phyloP scores from a whole-genome alignment of 2,329 filamentous ascomycete genomes.

The Fusarium citri region DNA sequence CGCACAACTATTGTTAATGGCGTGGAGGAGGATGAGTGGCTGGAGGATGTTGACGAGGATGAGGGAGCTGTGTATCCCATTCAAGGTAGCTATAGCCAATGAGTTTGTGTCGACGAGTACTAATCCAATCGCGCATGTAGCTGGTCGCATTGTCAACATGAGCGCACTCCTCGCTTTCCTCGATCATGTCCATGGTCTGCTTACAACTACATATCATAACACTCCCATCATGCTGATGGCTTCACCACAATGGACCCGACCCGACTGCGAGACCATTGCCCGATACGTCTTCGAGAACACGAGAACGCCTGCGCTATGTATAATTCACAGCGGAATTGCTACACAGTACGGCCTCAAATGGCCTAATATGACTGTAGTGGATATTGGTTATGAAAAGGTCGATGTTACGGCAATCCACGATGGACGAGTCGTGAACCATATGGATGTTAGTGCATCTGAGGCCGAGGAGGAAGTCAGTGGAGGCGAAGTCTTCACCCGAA shows the following conservation, averaged over 20 bases:
- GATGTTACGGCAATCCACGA: constrained; percentile 93
- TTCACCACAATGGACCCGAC: constrained; percentile 89
- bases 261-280: constrained; percentile 87
- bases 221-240: constrained; percentile 92
- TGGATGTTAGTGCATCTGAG: constrained; percentile 69
- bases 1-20: constrained; percentile 65
- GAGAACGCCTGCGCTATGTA: constrained; percentile 89
- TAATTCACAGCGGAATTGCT: constrained; percentile 90
- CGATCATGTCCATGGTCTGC: constrained; percentile 87
- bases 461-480: constrained; percentile 71
- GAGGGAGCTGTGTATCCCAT: constrained; percentile 94
- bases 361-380: constrained; percentile 85
- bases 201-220: constrained; percentile 95
- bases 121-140: constrained; percentile 52
- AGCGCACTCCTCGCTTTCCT: constrained; percentile 92
- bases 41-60: constrained; percentile 88
- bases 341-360: constrained; percentile 84
- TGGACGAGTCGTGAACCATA: constrained; percentile 77
- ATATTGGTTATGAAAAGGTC: constrained; percentile 92
- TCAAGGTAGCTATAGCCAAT: constrained; percentile 57
- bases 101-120: neutral
- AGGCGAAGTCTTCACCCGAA: constrained; percentile 86
- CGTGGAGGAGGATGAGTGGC: constrained; percentile 73
- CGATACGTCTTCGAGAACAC: constrained; percentile 98
- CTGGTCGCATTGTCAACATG: constrained; percentile 90